Evolutionary conservation across 208 protist species (phyloP).

Genomic region (Leishmania aethiopica): DNA sequence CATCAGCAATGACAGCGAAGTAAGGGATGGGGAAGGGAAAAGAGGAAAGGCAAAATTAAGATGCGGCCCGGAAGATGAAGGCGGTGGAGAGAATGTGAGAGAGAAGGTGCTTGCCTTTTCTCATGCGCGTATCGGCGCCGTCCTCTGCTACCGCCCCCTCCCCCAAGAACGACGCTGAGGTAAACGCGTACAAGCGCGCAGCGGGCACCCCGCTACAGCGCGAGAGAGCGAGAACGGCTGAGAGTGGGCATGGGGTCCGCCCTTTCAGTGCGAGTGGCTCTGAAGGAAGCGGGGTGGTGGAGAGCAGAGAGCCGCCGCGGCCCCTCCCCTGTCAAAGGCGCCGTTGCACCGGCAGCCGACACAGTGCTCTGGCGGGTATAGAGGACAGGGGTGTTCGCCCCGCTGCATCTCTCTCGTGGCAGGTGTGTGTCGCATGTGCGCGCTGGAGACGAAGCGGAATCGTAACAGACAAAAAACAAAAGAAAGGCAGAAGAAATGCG

Average conservation of each 20-base stretch:
- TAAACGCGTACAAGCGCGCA: not conserved
- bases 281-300: not conserved
- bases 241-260: not conserved
- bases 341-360: not conserved
- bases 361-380: not conserved
- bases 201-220: not conserved
- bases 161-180: not conserved
- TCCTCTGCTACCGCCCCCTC: not conserved
- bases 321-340: not conserved
- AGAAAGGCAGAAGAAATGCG: not conserved
- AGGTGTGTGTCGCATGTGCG: not conserved
- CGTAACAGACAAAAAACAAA: not conserved
- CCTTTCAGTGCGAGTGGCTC: not conserved
- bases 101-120: not conserved
- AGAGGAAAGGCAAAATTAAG: not conserved
- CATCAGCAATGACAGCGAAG: not conserved
- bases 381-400: not conserved
- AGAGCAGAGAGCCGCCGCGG: not conserved
- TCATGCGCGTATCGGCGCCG: not conserved
- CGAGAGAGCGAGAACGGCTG: not conserved
- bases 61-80: not conserved
- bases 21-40: not conserved
- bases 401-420: not conserved
- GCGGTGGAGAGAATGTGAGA: not conserved
- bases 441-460: not conserved